A percentile compares a stretch with the other conserved stretches of the same genome.
Evolutionary conservation across 2,329 filamentous ascomycete genomes (phyloP).

Genomic region (Paracamarosporium sp.): DNA sequence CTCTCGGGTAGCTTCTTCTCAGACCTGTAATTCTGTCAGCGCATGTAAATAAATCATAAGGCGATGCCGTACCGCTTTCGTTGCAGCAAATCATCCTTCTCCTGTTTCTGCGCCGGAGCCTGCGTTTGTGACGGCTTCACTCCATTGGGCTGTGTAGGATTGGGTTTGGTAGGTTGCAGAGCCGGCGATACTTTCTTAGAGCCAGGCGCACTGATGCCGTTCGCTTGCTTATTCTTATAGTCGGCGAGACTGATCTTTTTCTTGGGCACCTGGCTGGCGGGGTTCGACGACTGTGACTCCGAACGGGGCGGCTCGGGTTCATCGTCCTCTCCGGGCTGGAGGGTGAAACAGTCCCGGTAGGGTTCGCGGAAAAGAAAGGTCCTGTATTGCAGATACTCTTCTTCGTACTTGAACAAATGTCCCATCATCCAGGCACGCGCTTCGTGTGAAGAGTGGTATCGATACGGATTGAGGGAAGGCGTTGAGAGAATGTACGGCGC

Average conservation of each 20-base stretch:
- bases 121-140: slow-evolving; percentile 29
- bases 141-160: slow-evolving; percentile 31
- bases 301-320: slow-evolving; percentile 53
- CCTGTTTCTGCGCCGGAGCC: slow-evolving; percentile 14
- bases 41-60: background rate
- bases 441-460: slow-evolving; percentile 50
- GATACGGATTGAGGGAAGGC: slow-evolving; percentile 54
- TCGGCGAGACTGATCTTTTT: slow-evolving; percentile 69
- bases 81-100: slow-evolving; percentile 19
- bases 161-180: slow-evolving; percentile 28
- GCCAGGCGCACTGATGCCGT: slow-evolving; percentile 35
- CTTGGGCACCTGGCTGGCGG: slow-evolving; percentile 54
- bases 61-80: slow-evolving; percentile 26
- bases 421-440: slow-evolving; percentile 52
- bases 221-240: slow-evolving; percentile 64
- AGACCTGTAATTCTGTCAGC: slow-evolving; percentile 29
- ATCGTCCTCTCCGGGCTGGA: slow-evolving; percentile 62
- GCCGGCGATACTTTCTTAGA: slow-evolving; percentile 41
- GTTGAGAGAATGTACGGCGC: slow-evolving; percentile 57
- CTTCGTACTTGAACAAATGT: slow-evolving; percentile 61
- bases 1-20: slow-evolving; percentile 26
- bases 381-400: slow-evolving; percentile 68
- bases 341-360: slow-evolving; percentile 54
- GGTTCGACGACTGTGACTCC: slow-evolving; percentile 40
- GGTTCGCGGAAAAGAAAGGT: slow-evolving; percentile 67